Base-by-base conservation (phyloP, 495 filamentous ascomycete species). In the Delitschia confertaspora region DNA sequence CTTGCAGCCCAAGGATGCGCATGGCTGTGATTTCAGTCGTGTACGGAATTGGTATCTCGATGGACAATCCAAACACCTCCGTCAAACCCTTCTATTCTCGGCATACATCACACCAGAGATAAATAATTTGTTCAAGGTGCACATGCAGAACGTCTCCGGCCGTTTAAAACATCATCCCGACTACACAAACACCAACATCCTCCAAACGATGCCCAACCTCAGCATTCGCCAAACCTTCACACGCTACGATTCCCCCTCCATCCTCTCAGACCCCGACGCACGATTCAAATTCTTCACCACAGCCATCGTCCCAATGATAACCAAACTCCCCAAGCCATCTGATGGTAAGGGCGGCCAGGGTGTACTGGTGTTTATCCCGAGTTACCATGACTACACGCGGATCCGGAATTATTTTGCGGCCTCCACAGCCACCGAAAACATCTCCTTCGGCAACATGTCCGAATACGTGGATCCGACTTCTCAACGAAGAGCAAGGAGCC, bases 1-100 rank as follows among this genome's bases (percentile, higher is more conserved):
- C 62, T 69, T 81, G 31, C 87, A 91, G 53, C 91, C 89, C 13
- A 82, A 78, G 42, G 85, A 95, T 56, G 76, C 85, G 3, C 91
- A 96, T 63, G 87, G 84, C 47, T 93, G 86, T 55, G 91, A 98
- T 67, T 94, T 95, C 62, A 82, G 80, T 50, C 81, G 93, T 3
- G 88, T 95, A 10, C 77, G 93, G 23, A 74, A 70, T 42, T 95
- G 85, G 86, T 95, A 93, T 62, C 73, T 98, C 6, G 87, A 98
- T 62, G 79, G 78, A 55, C 74, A 86, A 40, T 83, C 91, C 24
- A 75, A 71, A 47, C 71, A 82, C 59, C 70, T 91, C 54, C 80
- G 91, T 0, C 91, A 98, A 59, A 89, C 84, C 4, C 70, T 95
- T 45, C 62, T 94, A 21, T 62, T 88, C 40, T 73, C 83, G 14